These are phyloP conservation scores for Exophiala aquamarina DNA, from an alignment of 2,329 filamentous ascomycete genomes.

Conservation along the genomic window DNA sequence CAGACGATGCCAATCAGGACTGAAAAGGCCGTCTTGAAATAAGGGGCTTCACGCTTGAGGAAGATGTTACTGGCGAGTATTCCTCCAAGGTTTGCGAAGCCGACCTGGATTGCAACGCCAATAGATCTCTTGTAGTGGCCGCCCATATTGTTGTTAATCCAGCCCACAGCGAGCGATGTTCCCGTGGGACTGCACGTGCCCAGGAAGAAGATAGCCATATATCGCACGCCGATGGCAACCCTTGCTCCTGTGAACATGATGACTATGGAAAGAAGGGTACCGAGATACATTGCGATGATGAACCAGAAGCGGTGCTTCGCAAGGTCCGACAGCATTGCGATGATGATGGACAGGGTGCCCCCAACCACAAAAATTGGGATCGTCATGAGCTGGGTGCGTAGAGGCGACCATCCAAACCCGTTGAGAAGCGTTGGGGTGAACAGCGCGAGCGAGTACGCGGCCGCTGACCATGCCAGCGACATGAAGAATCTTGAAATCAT, in stretches of 20 bases:
- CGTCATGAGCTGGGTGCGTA: neutral
- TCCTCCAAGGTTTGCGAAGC: slow-evolving; percentile 35
- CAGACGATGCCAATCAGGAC: slow-evolving; percentile 27
- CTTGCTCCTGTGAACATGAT: slow-evolving; percentile 30
- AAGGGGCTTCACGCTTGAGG: slow-evolving; percentile 31
- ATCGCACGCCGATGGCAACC: slow-evolving; percentile 38
- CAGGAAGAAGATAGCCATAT: slow-evolving; percentile 26
- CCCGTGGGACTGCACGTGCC: slow-evolving; percentile 21
- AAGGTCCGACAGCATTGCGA: slow-evolving; percentile 30
- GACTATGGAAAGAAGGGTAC: slow-evolving; percentile 29
- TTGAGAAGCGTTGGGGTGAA: slow-evolving; percentile 37
- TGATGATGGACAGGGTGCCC: slow-evolving; percentile 27
- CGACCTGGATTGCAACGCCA: slow-evolving; percentile 40
- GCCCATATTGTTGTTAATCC: slow-evolving; percentile 30
- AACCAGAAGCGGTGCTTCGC: slow-evolving; percentile 34
- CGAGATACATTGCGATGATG: slow-evolving; percentile 31
- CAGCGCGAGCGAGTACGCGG: slow-evolving; percentile 33
- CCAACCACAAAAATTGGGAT: slow-evolving; percentile 26
- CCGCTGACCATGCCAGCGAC: slow-evolving; percentile 35
- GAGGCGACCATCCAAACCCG: slow-evolving; percentile 11
- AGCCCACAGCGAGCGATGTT: slow-evolving; percentile 30
- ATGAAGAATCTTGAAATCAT: slow-evolving; percentile 17
- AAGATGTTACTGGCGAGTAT: slow-evolving; percentile 38
- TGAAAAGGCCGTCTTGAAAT: slow-evolving; percentile 31
- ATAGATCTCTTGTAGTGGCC: slow-evolving; percentile 30